These are phyloP conservation scores for Colletotrichum viniferum DNA, from an alignment of 2,329 filamentous ascomycete species.

Conservation along the genomic window DNA sequence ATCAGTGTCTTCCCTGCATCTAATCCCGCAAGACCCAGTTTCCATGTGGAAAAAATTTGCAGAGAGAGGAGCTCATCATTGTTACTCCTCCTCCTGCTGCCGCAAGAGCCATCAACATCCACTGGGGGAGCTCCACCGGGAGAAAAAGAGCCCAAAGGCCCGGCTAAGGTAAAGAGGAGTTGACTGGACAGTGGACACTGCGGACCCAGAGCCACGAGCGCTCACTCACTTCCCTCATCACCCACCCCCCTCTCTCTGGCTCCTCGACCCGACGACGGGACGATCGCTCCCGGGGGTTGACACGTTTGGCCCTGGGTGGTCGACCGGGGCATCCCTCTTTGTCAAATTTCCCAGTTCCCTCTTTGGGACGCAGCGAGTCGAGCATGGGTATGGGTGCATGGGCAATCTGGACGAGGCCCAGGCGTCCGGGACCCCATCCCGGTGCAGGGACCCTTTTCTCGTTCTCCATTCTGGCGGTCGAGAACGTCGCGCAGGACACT, in stretches of 20 bases:
- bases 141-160: neutral
- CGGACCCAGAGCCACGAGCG: neutral
- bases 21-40: neutral
- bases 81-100: neutral
- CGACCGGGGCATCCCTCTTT: conserved; percentile 9
- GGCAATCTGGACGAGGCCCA: neutral
- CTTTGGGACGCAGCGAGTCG: neutral
- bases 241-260: neutral
- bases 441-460: neutral
- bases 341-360: neutral
- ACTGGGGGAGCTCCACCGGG: neutral
- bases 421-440: conserved; percentile 2
- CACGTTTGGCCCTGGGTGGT: neutral
- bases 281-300: conserved; percentile 19
- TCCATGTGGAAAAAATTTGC: neutral
- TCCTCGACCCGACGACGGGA: neutral
- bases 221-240: neutral
- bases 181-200: neutral
- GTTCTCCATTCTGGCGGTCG: neutral
- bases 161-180: neutral
- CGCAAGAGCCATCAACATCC: neutral
- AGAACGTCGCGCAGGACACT: neutral
- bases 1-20: neutral
- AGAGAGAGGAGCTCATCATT: neutral
- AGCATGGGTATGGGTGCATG: neutral